Evolutionary conservation across 1,139 yeast genomes (phyloP), one percentile per base, ranked within the genome.

Genomic region (Hyphopichia fennica): DNA sequence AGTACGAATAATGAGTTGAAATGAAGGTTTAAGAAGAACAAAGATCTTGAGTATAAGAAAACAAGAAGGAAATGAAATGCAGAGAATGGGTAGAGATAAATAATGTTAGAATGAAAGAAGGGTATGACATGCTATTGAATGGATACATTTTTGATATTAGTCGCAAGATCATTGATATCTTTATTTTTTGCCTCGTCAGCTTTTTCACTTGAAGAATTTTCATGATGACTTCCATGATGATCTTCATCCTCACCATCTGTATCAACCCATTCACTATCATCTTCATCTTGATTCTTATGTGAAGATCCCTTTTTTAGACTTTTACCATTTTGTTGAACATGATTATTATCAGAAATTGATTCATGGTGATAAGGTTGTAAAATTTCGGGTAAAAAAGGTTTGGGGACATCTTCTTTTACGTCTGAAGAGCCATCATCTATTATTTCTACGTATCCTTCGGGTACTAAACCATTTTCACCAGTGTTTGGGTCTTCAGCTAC

Each of bases 391-490:
- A 76, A 53, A 44, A 73, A 72, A n/a, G 75, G 79, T 48, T 65
- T 71, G 8, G 82, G 81, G 19, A 56, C 63, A 28, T 70, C 78
- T 5, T 62, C 73, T 19, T 27, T 35, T 5, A 37, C 37, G 23
- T 51, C 58, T 6, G 16, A 5, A 6, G 52, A 60, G n/a, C 58
- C 57, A 23, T 51, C 57, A 34, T 54, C 52, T 35, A 73, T 53
- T 42, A 84, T 69, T 48, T 85, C 86, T 35, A 93, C 96, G 56
- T 90, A 93, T 54, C 88, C 96, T 57, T 91, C 96, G 1, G 99
- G 99, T 6, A 93, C 96, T 41, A 93, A 77, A 2, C 99, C 99
- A 23, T 95, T 87, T 51, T 84, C 87, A 1, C 90, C 91, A 3
- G 86, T 77, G 28, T 63, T 74, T 0, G 90, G 86, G 56, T 87